Conservation (phyloP, 1,284 basidiomycete species). For the Amylostereum chailletii region DNA sequence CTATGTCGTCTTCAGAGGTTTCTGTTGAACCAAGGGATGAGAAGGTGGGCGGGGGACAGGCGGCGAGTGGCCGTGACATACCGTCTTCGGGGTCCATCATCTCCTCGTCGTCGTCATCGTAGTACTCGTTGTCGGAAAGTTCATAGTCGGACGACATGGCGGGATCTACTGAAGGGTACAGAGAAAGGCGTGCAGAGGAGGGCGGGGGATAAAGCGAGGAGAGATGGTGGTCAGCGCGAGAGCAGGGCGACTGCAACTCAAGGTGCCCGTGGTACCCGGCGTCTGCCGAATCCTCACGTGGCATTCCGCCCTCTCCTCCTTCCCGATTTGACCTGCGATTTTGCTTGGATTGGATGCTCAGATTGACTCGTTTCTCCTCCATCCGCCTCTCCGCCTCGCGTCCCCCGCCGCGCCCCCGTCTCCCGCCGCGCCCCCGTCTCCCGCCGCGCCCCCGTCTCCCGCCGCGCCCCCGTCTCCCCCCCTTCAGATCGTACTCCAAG, state of each 20-base stretch:
- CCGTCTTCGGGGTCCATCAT: constrained; percentile 41
- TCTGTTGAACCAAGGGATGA: constrained; percentile 15
- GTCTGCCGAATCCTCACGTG: constrained; percentile 1
- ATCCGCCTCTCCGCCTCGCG: background rate
- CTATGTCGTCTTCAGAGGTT: constrained; percentile 54
- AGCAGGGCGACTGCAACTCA: too few relatives aligned
- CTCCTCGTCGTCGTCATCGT: constrained; percentile 59
- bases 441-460: background rate
- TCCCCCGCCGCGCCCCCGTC: background rate
- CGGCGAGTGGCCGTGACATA: constrained; percentile 6
- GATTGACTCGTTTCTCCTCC: constrained; percentile 6
- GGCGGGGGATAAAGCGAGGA: background rate
- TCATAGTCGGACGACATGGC: constrained; percentile 69
- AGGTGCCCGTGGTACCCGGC: background rate
- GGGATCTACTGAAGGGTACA: constrained; percentile 2
- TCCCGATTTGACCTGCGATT: background rate
- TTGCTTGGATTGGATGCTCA: constrained; percentile 6
- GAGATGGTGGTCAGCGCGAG: too few relatives aligned
- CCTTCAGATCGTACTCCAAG: constrained; percentile 3
- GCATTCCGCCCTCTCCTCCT: too few relatives aligned
- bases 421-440: background rate
- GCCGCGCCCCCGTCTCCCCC: background rate
- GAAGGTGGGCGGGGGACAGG: background rate
- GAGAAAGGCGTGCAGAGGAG: background rate
- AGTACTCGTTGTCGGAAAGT: constrained; percentile 58